Conservation (phyloP, 2,329 filamentous ascomycete genomes). For the Pyrenochaeta sp. region DNA sequence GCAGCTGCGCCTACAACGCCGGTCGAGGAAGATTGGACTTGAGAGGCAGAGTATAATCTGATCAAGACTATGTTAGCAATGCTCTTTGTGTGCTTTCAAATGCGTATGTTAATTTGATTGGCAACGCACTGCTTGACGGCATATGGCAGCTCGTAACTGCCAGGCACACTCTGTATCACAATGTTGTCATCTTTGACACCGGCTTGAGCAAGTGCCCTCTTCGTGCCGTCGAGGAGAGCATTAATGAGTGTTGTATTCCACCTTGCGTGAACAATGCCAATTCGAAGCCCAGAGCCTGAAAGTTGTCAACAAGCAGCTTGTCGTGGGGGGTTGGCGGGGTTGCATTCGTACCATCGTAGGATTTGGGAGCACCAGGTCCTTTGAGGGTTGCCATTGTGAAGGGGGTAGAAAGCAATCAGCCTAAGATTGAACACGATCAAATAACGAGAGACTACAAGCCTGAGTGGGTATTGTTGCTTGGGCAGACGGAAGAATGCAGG, state of each 20-base stretch:
- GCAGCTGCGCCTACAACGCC: constrained; percentile 72
- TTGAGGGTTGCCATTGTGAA: constrained; percentile 64
- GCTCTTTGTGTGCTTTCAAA: background rate
- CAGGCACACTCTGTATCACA: constrained; percentile 86
- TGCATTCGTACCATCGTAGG: constrained; percentile 62
- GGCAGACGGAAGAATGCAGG: constrained; percentile 37
- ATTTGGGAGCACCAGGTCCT: constrained; percentile 68
- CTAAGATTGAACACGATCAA: background rate
- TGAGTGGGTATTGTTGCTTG: constrained; percentile 8
- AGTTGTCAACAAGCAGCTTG: constrained; percentile 17
- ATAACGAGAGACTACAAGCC: background rate
- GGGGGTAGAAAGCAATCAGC: background rate
- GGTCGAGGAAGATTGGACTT: constrained; percentile 72
- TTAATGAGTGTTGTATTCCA: constrained; percentile 94
- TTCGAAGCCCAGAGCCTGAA: constrained; percentile 71
- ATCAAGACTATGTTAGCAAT: background rate
- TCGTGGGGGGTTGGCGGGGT: constrained; percentile 8
- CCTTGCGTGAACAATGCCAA: constrained; percentile 94
- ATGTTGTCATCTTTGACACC: constrained; percentile 92
- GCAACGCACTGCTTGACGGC: constrained; percentile 80
- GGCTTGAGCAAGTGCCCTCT: constrained; percentile 76
- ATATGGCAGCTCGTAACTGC: constrained; percentile 93
- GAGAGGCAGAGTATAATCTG: constrained; percentile 84
- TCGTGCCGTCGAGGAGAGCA: constrained; percentile 81
- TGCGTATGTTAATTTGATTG: background rate